These are phyloP conservation scores for Petasospora fabianii DNA, from an alignment of 1,139 yeast genomes.

Conservation along the genomic window DNA sequence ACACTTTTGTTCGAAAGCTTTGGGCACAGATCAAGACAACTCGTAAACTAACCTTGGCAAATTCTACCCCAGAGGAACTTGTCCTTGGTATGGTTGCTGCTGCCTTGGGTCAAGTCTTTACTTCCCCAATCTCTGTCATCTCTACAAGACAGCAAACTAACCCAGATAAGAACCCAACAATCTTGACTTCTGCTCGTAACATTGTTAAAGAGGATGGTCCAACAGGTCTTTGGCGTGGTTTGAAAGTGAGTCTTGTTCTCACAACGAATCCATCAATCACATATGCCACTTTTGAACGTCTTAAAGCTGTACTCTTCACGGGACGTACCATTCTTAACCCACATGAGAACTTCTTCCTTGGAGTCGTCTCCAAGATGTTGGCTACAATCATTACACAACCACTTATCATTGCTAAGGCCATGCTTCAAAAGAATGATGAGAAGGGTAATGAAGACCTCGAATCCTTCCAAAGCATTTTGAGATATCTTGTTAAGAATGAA, in stretches of 20 bases:
- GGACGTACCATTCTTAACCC: conserved; percentile 51
- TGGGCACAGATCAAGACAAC: conserved; percentile 40
- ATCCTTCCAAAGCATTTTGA: conserved; percentile 52
- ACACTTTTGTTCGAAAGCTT: conserved; percentile 63
- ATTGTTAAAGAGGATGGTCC: conserved; percentile 66
- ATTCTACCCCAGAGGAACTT: conserved; percentile 66
- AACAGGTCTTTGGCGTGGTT: conserved; percentile 78
- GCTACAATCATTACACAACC: conserved; percentile 86
- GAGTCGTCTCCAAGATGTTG: conserved; percentile 74
- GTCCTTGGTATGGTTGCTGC: conserved; percentile 84
- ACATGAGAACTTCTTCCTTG: conserved; percentile 65
- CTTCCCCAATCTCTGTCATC: conserved; percentile 78
- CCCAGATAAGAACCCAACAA: conserved; percentile 30
- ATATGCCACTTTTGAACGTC: conserved; percentile 75
- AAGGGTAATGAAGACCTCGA: conserved; percentile 33
- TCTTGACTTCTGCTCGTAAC: conserved; percentile 48
- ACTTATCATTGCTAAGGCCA: conserved; percentile 76
- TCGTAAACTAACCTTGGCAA: conserved; percentile 27
- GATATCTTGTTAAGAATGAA: conserved; percentile 45
- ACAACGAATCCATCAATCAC: conserved; percentile 87
- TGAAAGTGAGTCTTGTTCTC: conserved; percentile 74
- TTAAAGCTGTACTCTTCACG: conserved; percentile 44
- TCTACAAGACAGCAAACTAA: conserved; percentile 83
- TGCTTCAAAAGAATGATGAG: conserved; percentile 57
- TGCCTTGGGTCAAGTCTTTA: conserved; percentile 76